phyloP scores from a whole-genome alignment of 768 basidiomycete species.

The Psilocybe cubensis region DNA sequence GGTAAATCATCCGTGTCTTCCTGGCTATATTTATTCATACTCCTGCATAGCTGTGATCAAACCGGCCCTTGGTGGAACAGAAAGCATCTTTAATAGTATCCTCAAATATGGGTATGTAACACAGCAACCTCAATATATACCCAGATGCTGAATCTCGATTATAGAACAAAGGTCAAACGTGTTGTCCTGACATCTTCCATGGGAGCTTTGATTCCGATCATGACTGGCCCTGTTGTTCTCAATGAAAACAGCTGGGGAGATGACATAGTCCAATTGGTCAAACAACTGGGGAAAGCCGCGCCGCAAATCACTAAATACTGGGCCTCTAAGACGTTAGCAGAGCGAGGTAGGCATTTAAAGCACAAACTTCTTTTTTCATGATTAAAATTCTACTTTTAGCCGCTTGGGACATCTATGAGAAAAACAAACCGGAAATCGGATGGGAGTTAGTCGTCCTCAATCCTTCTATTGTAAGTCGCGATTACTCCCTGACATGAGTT shows the following conservation, averaged over 20 bases:
- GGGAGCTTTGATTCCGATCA: neutral
- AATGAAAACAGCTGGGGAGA: conserved; percentile 68
- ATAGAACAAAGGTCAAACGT: conserved; percentile 48
- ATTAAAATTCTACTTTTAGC: conserved; percentile 22
- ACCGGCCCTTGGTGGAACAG: conserved; percentile 77
- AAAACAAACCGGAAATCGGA: conserved; percentile 41
- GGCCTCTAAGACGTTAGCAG: conserved; percentile 69
- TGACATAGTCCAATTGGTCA: conserved; percentile 44
- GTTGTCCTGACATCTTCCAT: conserved; percentile 70
- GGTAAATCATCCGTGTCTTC: conserved; percentile 13
- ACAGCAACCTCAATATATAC: neutral
- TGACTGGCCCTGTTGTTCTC: conserved; percentile 1
- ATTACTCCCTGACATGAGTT: neutral
- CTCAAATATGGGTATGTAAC: conserved; percentile 18
- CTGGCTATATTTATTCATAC: neutral
- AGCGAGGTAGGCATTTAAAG: conserved; percentile 43
- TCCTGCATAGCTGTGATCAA: conserved; percentile 53
- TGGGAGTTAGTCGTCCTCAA: conserved; percentile 59
- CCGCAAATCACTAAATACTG: conserved; percentile 43
- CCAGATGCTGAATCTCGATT: neutral
- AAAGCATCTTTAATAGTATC: conserved; percentile 60
- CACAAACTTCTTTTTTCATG: neutral
- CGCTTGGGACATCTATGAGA: conserved; percentile 43
- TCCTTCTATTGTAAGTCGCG: conserved; percentile 41
- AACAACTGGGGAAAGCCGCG: conserved; percentile 45